These are phyloP conservation scores for Monosporascus sp. DNA, from an alignment of 2,329 filamentous ascomycete species.

Conservation along the genomic window DNA sequence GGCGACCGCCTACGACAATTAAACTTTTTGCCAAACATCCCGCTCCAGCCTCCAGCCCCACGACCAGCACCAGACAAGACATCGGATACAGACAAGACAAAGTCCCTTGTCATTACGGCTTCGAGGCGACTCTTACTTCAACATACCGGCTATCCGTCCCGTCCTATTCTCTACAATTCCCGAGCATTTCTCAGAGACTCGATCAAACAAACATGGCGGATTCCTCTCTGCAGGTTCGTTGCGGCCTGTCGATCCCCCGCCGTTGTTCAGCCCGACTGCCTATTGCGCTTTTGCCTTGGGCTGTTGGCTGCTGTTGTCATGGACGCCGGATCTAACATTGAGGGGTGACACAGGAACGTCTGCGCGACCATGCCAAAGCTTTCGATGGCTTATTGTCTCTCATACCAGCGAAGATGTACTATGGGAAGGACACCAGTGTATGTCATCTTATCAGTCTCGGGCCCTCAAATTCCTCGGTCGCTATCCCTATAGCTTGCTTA, in stretches of 20 bases:
- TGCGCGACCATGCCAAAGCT: slow-evolving; percentile 60
- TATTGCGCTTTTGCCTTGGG: no score
- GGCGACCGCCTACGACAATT: neutral
- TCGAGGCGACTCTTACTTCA: neutral
- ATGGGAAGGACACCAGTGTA: slow-evolving; percentile 79
- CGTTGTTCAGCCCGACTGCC: slow-evolving; percentile 12
- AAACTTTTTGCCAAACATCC: neutral
- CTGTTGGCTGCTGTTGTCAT: neutral
- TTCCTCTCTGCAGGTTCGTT: slow-evolving; percentile 42
- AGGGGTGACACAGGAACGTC: slow-evolving; percentile 40
- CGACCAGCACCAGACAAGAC: neutral
- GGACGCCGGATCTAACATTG: neutral
- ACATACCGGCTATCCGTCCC: neutral
- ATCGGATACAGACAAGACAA: no score
- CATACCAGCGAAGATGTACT: slow-evolving; percentile 88
- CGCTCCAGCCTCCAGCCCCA: neutral
- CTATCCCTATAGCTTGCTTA: slow-evolving; percentile 7
- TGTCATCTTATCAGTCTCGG: slow-evolving; percentile 31
- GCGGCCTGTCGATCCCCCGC: slow-evolving; percentile 9
- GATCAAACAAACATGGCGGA: slow-evolving; percentile 34
- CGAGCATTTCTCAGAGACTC: neutral
- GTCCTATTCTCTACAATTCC: no score
- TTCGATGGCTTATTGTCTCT: slow-evolving; percentile 84
- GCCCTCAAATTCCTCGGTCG: neutral
- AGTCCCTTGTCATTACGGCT: neutral